Evolutionary conservation across 305 asterid species (phyloP).

Genomic region (Fraxinus baroniana): DNA sequence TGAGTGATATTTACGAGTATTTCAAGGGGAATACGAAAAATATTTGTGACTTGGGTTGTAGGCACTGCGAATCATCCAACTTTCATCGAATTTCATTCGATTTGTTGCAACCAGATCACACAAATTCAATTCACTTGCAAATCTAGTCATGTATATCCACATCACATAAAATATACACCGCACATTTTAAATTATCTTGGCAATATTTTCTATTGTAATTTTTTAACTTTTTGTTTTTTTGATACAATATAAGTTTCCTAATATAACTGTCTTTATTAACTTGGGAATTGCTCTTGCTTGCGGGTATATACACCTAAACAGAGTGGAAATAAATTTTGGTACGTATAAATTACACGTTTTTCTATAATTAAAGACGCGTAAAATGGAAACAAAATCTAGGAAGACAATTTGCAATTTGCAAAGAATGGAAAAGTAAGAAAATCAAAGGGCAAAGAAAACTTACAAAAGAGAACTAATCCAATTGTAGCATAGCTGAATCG

Average conservation of each 20-base stretch:
- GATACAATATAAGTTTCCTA: background rate
- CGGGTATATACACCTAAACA: background rate
- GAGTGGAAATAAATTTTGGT: background rate
- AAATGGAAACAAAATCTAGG: background rate
- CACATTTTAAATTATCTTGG: background rate
- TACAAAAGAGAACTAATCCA: background rate
- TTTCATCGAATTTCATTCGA: background rate
- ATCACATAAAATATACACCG: no score
- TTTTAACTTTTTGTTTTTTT: no score
- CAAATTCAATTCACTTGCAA: no score
- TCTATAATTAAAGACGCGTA: constrained; percentile 4
- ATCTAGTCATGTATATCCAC: no score
- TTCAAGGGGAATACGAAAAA: background rate
- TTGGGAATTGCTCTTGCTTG: constrained; percentile 20
- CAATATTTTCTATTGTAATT: background rate
- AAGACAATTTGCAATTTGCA: background rate
- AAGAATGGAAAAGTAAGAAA: background rate
- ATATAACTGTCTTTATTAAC: constrained; percentile 7
- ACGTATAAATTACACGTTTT: background rate
- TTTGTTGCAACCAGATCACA: no score
- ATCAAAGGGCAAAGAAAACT: background rate
- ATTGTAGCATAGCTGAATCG: background rate
- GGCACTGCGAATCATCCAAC: background rate
- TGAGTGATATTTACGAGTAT: background rate
- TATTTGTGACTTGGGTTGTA: no score